phyloP scores from a whole-genome alignment of 208 protist genomes.

The Jaenimonas drosophilae region DNA sequence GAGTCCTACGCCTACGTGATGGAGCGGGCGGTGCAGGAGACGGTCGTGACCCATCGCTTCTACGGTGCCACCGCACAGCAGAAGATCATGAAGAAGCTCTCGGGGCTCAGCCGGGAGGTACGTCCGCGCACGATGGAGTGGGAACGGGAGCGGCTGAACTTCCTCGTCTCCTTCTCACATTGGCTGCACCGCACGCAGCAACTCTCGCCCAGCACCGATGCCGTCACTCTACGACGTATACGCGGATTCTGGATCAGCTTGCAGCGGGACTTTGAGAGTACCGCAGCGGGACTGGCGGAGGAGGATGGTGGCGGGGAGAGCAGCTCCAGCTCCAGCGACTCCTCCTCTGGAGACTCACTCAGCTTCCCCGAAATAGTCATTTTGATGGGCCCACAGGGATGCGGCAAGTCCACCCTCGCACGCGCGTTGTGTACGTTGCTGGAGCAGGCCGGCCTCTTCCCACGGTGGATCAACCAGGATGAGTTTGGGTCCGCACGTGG shows the following conservation, averaged over 20 bases:
- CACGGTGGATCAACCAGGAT: constrained; percentile 82
- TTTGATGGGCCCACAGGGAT: constrained; percentile 68
- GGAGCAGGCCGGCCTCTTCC: constrained; percentile 30
- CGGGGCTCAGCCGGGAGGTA: constrained; percentile 25
- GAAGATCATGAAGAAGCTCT: constrained; percentile 50
- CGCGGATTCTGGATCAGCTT: constrained; percentile 48
- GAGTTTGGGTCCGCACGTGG: constrained; percentile 40
- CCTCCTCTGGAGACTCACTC: not conserved
- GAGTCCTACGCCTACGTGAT: constrained; percentile 35
- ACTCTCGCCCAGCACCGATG: constrained; percentile 36
- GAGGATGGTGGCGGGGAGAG: not conserved
- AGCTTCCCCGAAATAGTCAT: constrained; percentile 30
- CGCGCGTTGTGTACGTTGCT: constrained; percentile 46
- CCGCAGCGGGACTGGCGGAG: constrained; percentile 2
- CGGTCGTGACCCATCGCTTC: constrained; percentile 55
- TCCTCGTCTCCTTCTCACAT: constrained; percentile 39
- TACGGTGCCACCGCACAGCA: constrained; percentile 21
- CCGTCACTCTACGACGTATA: constrained; percentile 24
- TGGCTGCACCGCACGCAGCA: constrained; percentile 58
- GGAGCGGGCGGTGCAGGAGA: constrained; percentile 64
- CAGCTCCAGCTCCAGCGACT: not conserved
- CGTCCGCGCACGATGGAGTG: constrained; percentile 33
- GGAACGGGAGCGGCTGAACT: constrained; percentile 39
- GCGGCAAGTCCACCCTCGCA: constrained; percentile 76
- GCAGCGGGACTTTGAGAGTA: constrained; percentile 14